Evolutionary conservation across 2,329 filamentous ascomycete genomes (phyloP), one percentile per base, ranked within the genome.

Genomic region (Coniella vitis): DNA sequence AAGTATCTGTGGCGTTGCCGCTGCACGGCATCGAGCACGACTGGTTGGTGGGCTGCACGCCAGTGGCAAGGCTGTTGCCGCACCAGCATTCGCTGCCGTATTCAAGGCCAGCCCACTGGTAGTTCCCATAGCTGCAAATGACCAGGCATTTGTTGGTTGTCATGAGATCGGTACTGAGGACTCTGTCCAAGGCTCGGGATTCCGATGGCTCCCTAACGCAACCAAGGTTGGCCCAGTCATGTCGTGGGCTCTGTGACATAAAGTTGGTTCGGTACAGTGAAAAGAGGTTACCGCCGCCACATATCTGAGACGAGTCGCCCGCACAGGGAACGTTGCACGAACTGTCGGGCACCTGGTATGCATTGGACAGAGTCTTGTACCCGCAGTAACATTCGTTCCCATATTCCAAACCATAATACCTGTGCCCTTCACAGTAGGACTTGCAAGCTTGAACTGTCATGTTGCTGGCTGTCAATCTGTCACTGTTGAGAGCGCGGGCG

Each of bases 381-480:
- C 60, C 61, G 52, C 62, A 65, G 50, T 53, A 67, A 50, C 69
- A 71, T 54, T 70, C 63, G 8, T 50, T 51, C 3, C 56, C 58
- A 47, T 64, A 67, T 51, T 19, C 22, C 22, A 9, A n/a, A 19
- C 67, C 69, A 40, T 68, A 69, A 52, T 61, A 69, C 37, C 57
- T 49, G 53, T 63, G 69, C n/a, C 53, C 58, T 16, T 51, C 51
- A 58, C 68, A 61, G 31, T 40, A 40, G 36, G 54, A 51, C 2
- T 63, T 62, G 54, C 68, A 71, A 48, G 55, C 59, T 32, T 69
- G 65, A 13, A 71, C 55, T 7, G 69, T 67, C 66, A 71, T 66
- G 41, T 51, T 57, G 20, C 19, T 31, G 14, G 35, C 34, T 2
- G 4, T 38, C 9, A 32, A 16, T 13, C 3, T 4, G 8, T 16